These are phyloP conservation scores for Phytopythium litorale DNA, from an alignment of 352 stramenopile genomes.

Conservation along the genomic window DNA sequence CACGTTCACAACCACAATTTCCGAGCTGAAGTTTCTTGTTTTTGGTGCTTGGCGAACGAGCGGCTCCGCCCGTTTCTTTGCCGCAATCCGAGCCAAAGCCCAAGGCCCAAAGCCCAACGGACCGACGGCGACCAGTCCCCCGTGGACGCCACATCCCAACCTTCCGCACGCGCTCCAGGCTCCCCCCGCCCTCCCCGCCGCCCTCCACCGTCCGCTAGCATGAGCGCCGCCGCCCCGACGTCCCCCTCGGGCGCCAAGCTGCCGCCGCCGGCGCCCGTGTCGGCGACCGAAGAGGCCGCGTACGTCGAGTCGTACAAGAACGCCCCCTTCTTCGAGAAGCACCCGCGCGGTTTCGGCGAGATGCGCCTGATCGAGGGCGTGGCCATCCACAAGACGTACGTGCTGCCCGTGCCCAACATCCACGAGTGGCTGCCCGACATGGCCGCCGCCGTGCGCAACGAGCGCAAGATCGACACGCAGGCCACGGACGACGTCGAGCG, in stretches of 20 bases:
- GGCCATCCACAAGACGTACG: constrained; percentile 54
- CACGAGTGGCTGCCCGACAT: constrained; percentile 61
- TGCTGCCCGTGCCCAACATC: constrained; percentile 74
- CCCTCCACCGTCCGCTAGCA: constrained; percentile 1
- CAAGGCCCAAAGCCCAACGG: background rate
- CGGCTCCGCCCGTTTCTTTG: constrained; percentile 15
- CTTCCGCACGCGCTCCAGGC: background rate
- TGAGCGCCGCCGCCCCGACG: constrained; percentile 30
- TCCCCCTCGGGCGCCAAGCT: constrained; percentile 4
- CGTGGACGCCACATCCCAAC: constrained; percentile 1
- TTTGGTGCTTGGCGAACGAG: constrained; percentile 24
- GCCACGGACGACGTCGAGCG: constrained; percentile 48
- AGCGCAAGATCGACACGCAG: constrained; percentile 78
- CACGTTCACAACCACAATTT: background rate
- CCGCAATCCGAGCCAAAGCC: constrained; percentile 1
- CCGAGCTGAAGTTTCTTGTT: background rate
- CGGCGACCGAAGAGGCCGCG: constrained; percentile 10
- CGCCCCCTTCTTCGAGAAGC: constrained; percentile 72
- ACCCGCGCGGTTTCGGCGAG: constrained; percentile 78
- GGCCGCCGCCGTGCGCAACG: constrained; percentile 51
- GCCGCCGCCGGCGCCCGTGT: constrained; percentile 8
- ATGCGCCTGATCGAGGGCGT: constrained; percentile 74
- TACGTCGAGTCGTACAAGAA: constrained; percentile 52
- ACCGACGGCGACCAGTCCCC: background rate
- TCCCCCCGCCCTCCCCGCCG: background rate